These are phyloP conservation scores for Agarophyton chilense DNA, from an alignment of 23 red algal species.

Conservation along the genomic window DNA sequence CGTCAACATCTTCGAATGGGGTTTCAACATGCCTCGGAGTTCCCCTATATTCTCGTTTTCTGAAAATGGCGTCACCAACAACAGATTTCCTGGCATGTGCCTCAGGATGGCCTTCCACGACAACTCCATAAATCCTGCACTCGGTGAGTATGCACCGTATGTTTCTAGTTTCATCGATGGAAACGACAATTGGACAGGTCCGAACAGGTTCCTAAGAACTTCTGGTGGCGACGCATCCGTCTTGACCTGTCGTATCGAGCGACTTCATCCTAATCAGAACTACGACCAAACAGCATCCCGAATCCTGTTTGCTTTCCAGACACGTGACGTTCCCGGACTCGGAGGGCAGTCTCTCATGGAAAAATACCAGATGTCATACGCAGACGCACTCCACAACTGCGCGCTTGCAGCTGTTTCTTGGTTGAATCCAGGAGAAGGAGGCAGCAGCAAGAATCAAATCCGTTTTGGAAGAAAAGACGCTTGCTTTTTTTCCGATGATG, in stretches of 20 bases:
- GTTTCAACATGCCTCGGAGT: neutral
- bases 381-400: constrained; percentile 1
- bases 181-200: neutral
- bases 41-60: constrained; percentile 7
- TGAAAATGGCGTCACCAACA: constrained; percentile 5
- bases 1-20: neutral
- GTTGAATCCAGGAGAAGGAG: neutral
- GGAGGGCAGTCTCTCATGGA: neutral
- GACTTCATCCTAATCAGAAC: constrained; percentile 9
- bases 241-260: neutral
- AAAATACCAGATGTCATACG: neutral
- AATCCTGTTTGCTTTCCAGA: constrained; percentile 1
- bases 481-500: neutral
- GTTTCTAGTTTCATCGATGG: neutral
- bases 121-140: neutral
- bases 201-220: neutral
- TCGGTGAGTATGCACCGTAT: neutral
- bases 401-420: neutral
- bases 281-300: constrained; percentile 12
- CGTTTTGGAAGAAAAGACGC: constrained; percentile 15
- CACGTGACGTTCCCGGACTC: neutral
- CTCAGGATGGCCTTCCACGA: neutral
- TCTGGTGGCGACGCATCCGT: constrained; percentile 12
- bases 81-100: constrained; percentile 7
- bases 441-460: neutral